A percentile compares a stretch with the other conserved stretches of the same genome.
These are phyloP conservation scores for Candida krabiensis DNA, from an alignment of 805 yeast genomes.

Conservation along the genomic window DNA sequence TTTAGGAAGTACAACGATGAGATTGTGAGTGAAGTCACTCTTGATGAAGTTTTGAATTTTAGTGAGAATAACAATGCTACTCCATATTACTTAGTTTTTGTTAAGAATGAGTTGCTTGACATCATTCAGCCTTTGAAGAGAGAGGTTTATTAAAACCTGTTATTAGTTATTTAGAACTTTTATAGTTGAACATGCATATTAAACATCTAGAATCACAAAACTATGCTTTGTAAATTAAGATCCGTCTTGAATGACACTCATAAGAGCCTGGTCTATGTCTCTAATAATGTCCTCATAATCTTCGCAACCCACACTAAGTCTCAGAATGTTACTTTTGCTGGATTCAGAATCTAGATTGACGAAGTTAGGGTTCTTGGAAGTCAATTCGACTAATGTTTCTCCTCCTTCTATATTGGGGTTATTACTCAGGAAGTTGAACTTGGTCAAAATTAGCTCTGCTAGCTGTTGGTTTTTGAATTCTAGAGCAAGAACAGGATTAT, in stretches of 20 bases:
- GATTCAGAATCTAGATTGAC: slow-evolving; percentile 11
- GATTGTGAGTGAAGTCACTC: slow-evolving; percentile 77
- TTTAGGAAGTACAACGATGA: slow-evolving; percentile 95
- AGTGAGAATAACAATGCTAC: slow-evolving; percentile 79
- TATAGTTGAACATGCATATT: no score
- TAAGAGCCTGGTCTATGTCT: slow-evolving; percentile 44
- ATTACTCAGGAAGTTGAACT: slow-evolving; percentile 48
- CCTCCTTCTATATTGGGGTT: slow-evolving; percentile 49
- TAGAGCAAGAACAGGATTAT: slow-evolving; percentile 50
- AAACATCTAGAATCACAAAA: no score
- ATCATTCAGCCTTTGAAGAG: slow-evolving; percentile 69
- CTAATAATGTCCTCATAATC: slow-evolving; percentile 49
- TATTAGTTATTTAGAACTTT: no score
- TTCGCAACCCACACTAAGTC: slow-evolving; percentile 57
- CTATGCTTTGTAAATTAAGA: no score
- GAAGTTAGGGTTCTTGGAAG: slow-evolving; percentile 35
- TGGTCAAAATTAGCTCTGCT: slow-evolving; percentile 42
- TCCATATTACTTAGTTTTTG: slow-evolving; percentile 88
- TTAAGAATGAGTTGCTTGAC: slow-evolving; percentile 57
- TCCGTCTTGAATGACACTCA: slow-evolving; percentile 17
- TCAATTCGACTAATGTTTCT: slow-evolving; percentile 53
- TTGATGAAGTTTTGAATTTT: slow-evolving; percentile 66
- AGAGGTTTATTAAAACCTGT: slow-evolving; percentile 23
- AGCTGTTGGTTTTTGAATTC: slow-evolving; percentile 34
- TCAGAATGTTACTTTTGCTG: slow-evolving; percentile 33